Evolutionary conservation across 306 rosid species (phyloP).

Genomic region (Casuarina glauca): DNA sequence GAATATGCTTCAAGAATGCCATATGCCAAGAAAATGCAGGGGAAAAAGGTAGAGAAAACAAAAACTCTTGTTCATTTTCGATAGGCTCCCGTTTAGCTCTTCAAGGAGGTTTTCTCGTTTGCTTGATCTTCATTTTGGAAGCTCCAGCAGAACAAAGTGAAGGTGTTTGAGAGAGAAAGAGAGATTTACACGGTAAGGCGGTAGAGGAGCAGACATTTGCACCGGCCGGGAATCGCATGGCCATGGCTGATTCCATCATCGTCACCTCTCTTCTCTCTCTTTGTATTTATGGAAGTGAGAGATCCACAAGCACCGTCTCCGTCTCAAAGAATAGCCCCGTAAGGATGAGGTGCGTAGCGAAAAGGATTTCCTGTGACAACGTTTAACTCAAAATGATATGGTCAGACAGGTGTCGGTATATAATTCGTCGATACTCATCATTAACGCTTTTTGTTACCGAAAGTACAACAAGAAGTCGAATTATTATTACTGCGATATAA

Average conservation of each 20-base stretch:
- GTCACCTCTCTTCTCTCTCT: slow-evolving; percentile 29
- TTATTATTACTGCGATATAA: too few relatives aligned
- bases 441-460: neutral
- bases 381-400: neutral
- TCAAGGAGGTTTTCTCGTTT: neutral
- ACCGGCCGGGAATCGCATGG: slow-evolving; percentile 60
- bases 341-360: slow-evolving; percentile 42
- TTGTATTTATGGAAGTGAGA: neutral
- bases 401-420: neutral
- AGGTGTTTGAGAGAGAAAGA: slow-evolving; percentile 4
- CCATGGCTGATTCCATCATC: slow-evolving; percentile 70
- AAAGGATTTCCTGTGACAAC: slow-evolving; percentile 1
- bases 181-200: slow-evolving; percentile 40
- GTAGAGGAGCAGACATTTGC: slow-evolving; percentile 48
- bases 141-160: neutral
- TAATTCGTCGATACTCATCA: neutral
- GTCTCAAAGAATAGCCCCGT: neutral
- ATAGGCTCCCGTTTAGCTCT: neutral
- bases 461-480: neutral
- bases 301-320: slow-evolving; percentile 21
- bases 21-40: slow-evolving; percentile 12
- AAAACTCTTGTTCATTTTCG: neutral
- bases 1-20: slow-evolving; percentile 1
- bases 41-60: neutral
- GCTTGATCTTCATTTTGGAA: neutral